Percentiles rank a stretch among this genome's conserved stretches.
Evolutionary conservation across 2,329 filamentous ascomycete species (phyloP).

Genomic region (Madurella mycetomatis): DNA sequence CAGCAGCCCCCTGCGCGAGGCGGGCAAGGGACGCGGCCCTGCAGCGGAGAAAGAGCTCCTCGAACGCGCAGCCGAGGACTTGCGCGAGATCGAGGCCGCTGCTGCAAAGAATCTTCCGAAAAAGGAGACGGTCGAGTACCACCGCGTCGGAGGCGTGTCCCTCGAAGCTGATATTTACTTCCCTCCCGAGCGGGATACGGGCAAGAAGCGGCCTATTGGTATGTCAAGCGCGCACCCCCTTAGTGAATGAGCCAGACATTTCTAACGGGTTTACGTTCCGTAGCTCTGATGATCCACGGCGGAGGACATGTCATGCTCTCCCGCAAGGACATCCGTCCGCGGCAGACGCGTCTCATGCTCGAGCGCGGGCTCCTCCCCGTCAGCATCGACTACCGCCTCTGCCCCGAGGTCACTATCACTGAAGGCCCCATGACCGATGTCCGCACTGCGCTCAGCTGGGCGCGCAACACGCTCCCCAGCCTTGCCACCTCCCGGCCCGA

Average conservation of each 20-base stretch:
- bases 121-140: neutral
- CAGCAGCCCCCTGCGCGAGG: no score
- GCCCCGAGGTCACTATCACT: neutral
- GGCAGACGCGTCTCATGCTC: neutral
- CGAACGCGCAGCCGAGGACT: no score
- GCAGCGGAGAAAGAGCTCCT: no score
- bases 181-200: neutral
- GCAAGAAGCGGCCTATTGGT: neutral
- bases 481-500: neutral
- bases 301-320: neutral
- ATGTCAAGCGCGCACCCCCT: neutral
- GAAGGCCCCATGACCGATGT: neutral
- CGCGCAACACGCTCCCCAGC: neutral
- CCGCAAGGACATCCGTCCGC: neutral
- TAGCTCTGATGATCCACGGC: neutral
- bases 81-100: no score
- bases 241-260: neutral
- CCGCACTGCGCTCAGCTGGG: neutral
- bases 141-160: neutral
- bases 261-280: neutral
- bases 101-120: no score
- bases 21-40: no score
- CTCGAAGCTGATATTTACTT: neutral
- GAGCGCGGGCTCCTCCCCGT: neutral
- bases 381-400: neutral